Conservation (phyloP, 2,329 filamentous ascomycete species). For the Sclerotiophoma versabilis region DNA sequence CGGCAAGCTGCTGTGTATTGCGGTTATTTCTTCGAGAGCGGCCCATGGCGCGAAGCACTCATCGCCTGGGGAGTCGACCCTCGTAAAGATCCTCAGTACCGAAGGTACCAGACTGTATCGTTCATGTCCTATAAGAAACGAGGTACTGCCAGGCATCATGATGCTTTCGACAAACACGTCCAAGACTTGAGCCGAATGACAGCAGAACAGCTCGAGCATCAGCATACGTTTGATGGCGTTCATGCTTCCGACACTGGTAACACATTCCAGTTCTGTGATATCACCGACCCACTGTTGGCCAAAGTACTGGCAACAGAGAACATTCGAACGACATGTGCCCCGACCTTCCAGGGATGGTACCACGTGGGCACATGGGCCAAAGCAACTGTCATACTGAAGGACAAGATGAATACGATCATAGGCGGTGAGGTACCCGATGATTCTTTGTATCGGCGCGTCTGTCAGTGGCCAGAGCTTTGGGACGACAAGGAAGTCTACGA, state of each 20-base stretch:
- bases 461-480: conserved; percentile 44
- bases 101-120: conserved; percentile 81
- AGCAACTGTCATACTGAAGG: conserved; percentile 84
- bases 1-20: conserved; percentile 82
- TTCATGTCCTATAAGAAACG: conserved; percentile 44
- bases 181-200: conserved; percentile 32
- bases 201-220: conserved; percentile 31
- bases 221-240: conserved; percentile 83
- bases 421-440: conserved; percentile 43
- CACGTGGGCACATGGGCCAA: conserved; percentile 82
- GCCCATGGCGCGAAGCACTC: conserved; percentile 89
- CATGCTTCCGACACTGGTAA: conserved; percentile 80
- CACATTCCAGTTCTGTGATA: conserved; percentile 93
- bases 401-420: conserved; percentile 68
- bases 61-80: conserved; percentile 88
- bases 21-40: conserved; percentile 90
- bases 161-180: conserved; percentile 37
- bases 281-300: conserved; percentile 78
- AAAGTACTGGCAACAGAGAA: conserved; percentile 70
- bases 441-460: conserved; percentile 40
- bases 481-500: conserved; percentile 41
- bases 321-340: conserved; percentile 54
- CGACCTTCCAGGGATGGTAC: conserved; percentile 77
- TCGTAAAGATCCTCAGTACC: conserved; percentile 75
- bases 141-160: conserved; percentile 34